Percentiles rank a stretch among this genome's conserved stretches.
These are phyloP conservation scores for Cucumis melo DNA, from an alignment of 306 rosid species.

Conservation along the genomic window DNA sequence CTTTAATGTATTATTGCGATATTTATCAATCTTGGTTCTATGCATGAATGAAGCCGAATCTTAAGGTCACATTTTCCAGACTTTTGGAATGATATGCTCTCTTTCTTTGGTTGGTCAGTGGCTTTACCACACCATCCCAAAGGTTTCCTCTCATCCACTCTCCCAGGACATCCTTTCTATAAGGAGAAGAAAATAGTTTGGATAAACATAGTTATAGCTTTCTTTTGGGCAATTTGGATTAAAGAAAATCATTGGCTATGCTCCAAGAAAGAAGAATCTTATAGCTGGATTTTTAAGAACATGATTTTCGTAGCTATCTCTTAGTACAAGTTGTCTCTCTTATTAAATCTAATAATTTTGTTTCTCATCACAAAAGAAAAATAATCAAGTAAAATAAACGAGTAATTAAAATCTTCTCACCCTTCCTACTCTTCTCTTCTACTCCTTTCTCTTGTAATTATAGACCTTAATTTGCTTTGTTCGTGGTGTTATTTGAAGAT, in stretches of 20 bases:
- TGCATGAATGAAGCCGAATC: not conserved
- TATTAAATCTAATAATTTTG: not conserved
- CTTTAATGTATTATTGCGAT: not conserved
- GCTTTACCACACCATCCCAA: not conserved
- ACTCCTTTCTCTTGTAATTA: not conserved
- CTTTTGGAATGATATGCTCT: not conserved
- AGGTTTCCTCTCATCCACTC: not conserved
- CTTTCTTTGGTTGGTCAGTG: not conserved
- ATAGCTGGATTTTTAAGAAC: not conserved
- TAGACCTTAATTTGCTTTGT: not conserved
- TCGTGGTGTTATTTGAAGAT: conserved; percentile 46
- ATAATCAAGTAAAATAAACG: no score
- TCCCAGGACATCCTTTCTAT: not conserved
- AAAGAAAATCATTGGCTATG: not conserved
- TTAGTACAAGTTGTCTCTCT: not conserved
- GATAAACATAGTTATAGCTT: not conserved
- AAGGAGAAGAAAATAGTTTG: not conserved
- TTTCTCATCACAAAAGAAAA: not conserved
- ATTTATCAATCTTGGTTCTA: not conserved
- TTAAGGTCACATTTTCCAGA: not conserved
- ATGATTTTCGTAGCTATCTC: not conserved
- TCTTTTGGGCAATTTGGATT: not conserved
- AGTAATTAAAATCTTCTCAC: not conserved
- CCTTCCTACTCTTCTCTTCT: not conserved
- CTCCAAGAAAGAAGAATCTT: not conserved